Evolutionary conservation across 208 protist genomes (phyloP), one percentile per base, ranked within the genome.

Genomic region (Crithidia thermophila): DNA sequence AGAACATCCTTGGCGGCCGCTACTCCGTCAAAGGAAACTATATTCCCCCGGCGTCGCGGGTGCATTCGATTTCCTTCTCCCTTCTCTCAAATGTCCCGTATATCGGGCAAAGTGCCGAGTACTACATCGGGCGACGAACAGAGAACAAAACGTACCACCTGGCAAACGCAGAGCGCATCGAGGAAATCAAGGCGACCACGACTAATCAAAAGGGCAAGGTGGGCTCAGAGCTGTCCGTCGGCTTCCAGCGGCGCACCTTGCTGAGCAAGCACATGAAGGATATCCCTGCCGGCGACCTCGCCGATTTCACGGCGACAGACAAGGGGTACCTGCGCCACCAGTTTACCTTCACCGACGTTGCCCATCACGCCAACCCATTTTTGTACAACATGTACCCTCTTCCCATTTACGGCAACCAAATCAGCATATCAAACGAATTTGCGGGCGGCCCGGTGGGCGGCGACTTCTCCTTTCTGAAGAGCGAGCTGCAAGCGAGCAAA

Each of bases 351-450:
- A 81, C 87, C 21, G 79, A 72, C 36, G 72, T 78, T 1, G 75
- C 72, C 13, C 88, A 95, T 64, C 90, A 95, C 68, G 78, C 78
- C 4, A 76, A 94, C 59, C 85, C 83, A 14, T 79, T 75, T 52
- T 71, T 95, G 52, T 91, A 81, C 77, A 86, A 88, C 51, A 90
- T 91, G 77, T 95, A 95, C 42, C 87, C 87, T 7, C 77, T 95
- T 25, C 90, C 90, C 4, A 91, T 95, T 79, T 64, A 66, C 36
- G 90, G 90, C 2, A 57, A 31, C 27, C 64, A 86, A 16, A 8
- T 89, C 3, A 78, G 62, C 46, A 4, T 84, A 11, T 81, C 61
- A 23, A 93, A 72, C 60, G 90, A 95, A 67, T 49, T 95, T 45
- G 87, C 90, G 8, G 84, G 85, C 20, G 65, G 75, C 13, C 55